These are phyloP conservation scores for Apiospora pterosperma DNA, from an alignment of 2,329 filamentous ascomycete genomes.

Conservation along the genomic window DNA sequence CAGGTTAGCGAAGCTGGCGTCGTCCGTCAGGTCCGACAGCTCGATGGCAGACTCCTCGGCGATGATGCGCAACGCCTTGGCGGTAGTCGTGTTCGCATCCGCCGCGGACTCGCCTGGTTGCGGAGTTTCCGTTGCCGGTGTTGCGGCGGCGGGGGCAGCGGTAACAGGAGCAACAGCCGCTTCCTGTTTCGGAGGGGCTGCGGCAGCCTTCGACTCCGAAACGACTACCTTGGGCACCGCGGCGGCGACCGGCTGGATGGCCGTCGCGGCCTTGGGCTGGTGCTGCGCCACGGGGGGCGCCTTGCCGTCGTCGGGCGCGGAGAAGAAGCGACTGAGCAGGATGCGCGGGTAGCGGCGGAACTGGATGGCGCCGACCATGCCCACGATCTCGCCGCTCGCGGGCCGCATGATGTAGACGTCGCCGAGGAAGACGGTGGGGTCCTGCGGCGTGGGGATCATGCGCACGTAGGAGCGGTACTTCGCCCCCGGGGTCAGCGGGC, in stretches of 20 bases:
- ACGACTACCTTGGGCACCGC: too few species aligned
- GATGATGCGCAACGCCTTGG: constrained; percentile 33
- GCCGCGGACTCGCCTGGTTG: too few species aligned
- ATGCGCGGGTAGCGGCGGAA: constrained; percentile 35
- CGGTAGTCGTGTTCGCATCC: constrained; percentile 14
- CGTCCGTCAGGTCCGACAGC: constrained; percentile 40
- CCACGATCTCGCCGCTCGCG: constrained; percentile 28
- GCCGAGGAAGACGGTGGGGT: constrained; percentile 24
- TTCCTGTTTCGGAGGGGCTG: too few species aligned
- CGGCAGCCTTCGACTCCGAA: too few species aligned
- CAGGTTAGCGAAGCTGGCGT: constrained; percentile 29
- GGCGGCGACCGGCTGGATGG: neutral
- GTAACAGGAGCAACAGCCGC: too few species aligned
- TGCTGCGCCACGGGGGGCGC: neutral
- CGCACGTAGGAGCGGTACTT: constrained; percentile 34
- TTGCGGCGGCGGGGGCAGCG: too few species aligned
- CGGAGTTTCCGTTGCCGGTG: too few species aligned
- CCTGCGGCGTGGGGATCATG: constrained; percentile 31
- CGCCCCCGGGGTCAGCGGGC: constrained; percentile 24
- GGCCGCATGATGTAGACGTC: constrained; percentile 35
- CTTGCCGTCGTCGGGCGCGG: constrained; percentile 21
- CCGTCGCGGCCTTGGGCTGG: neutral
- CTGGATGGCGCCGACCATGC: constrained; percentile 27
- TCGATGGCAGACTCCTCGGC: constrained; percentile 56
- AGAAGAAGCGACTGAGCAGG: constrained; percentile 37